Evolutionary conservation across 2,329 filamentous ascomycete genomes (phyloP), one percentile per base, ranked within the genome.

Genomic region (Xylariaceae sp.): DNA sequence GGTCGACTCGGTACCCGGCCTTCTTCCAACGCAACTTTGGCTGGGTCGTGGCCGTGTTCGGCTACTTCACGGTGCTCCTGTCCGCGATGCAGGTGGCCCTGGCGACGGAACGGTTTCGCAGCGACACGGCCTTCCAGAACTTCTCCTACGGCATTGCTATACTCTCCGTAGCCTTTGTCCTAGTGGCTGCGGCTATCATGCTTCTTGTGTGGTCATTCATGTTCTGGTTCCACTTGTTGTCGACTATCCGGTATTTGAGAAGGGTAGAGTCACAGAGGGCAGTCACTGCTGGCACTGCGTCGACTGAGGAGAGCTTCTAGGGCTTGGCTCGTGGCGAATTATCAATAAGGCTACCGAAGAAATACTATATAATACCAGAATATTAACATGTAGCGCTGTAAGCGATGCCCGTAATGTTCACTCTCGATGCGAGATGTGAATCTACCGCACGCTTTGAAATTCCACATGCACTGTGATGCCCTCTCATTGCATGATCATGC

Each of bases 81-180:
- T 70, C 70, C 1, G 70, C 70, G 0, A 65, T 75, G 67, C 72
- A 75, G 55, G 72, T 73, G 9, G 67, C 64, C 0, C 58, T 72
- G 15, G 63, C 62, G 1, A 70, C 65, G 4, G 55, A 64, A 6
- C 18, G 37, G 29, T 47, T 68, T 5, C 32, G 44, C 16, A 29
- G 21, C 3, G 55, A 55, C 23, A 16, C 13, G 4, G 26, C 26
- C 33, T 67, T 70, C 41, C 55, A 66, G 42, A 53, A 53, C 20
- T 47, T 64, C 18, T 60, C 63, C 20, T 61, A 66, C 29, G 64
- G 55, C 5, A 51, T 68, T 27, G 54, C 62, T 4, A 36, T 69
- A 5, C 21, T 58, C 7, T 54, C 61, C 3, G 55, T 70, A n/a
- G 51, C 59, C 2, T 36, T 53, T 9, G 45, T 65, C 0, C 15